phyloP scores from a whole-genome alignment of 768 basidiomycete genomes.

The Sistotremastrum niveocremeum region DNA sequence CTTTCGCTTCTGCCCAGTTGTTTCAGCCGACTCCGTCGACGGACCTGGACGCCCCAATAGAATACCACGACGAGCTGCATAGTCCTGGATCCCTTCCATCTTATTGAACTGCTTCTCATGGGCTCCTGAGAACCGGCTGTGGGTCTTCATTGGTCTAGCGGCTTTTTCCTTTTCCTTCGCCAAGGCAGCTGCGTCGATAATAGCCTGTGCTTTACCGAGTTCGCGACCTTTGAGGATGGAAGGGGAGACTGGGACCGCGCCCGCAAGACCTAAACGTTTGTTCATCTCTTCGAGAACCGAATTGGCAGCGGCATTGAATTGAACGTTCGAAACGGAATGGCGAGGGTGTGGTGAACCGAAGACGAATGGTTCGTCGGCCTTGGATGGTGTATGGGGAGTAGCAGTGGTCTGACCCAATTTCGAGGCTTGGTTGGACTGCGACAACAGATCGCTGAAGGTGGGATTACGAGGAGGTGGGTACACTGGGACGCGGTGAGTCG shows the following conservation, averaged over 20 bases:
- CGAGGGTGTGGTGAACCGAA: constrained; percentile 67
- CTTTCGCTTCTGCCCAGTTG: constrained; percentile 6
- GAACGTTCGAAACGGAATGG: constrained; percentile 45
- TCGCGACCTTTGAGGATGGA: constrained; percentile 27
- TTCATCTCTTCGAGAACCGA: constrained; percentile 78
- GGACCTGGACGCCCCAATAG: constrained; percentile 10
- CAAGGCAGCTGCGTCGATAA: not conserved
- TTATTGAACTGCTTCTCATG: constrained; percentile 56
- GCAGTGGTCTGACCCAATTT: too few species aligned
- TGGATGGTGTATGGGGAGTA: constrained; percentile 10
- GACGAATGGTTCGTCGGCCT: constrained; percentile 39
- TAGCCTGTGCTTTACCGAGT: not conserved
- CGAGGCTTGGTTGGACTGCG: too few species aligned
- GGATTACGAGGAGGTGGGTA: too few species aligned
- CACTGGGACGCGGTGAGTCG: too few species aligned
- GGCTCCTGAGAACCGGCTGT: constrained; percentile 35
- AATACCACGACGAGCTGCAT: constrained; percentile 27
- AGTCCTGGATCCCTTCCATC: constrained; percentile 65
- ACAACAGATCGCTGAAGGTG: too few species aligned
- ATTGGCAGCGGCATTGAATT: constrained; percentile 54
- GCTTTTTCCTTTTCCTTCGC: not conserved
- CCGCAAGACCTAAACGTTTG: constrained; percentile 44
- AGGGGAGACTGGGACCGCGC: constrained; percentile 33
- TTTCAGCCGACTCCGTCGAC: constrained; percentile 2
- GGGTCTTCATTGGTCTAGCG: constrained; percentile 10